Evolutionary conservation across 1,139 yeast species (phyloP), one percentile per base, ranked within the genome.

Genomic region (Protomyces inundatus): DNA sequence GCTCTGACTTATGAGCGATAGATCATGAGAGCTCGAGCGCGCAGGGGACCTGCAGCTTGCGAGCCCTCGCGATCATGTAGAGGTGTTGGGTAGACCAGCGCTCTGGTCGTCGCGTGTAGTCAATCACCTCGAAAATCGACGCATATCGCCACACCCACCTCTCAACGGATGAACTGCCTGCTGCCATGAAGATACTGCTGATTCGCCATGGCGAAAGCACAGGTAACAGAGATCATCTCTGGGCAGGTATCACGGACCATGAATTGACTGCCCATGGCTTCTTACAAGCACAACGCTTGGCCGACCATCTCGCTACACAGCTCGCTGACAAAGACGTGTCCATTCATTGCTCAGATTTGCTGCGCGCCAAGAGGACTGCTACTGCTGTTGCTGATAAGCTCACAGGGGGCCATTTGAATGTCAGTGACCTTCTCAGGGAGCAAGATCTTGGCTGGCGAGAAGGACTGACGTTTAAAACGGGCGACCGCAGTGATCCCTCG

Each of bases 401-500:
- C 4, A 33, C 34, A 33, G 32, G 33, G 10, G 53, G 33, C 1
- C 23, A 48, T 4, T n/a, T 32, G 14, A 33, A 23, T 5, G 36
- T 42, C 4, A 12, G 39, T 7, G 6, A 48, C 4, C 48, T 58
- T 9, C 34, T 58, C 7, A 32, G 62, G 9, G 62, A 58, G 42
- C 62, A 58, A 45, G 56, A 58, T 34, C 56, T 58, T 6, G 62
- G 62, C 16, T 58, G 62, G 62, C 55, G 62, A n/a, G 62, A 58
- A 16, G 62, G 62, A 12, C 14, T 32, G 37, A 32, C 35, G 1
- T 52, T 58, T 35, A 51, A 52, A 52, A 55, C n/a, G n/a, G 62
- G 62, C 35, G 56, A 58, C 16, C 32, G 32, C 10, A 36, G 34
- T 7, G 51, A 48, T 6, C 50, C 56, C 6, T 12, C 5, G 23